These are phyloP conservation scores for Agaricus sinodeliciosus DNA, from an alignment of 768 basidiomycete genomes.

Conservation along the genomic window DNA sequence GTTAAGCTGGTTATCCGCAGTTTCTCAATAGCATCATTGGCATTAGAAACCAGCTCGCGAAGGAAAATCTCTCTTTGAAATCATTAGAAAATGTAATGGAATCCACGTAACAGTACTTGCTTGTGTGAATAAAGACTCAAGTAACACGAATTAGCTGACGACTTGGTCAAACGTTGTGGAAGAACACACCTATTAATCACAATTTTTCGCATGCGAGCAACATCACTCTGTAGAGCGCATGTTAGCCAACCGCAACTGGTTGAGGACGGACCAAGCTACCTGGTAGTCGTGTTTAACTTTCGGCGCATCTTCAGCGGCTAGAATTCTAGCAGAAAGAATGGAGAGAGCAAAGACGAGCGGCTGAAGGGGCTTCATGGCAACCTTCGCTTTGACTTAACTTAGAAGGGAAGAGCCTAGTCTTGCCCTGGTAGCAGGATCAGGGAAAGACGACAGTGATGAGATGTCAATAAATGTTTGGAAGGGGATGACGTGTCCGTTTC, in stretches of 20 bases:
- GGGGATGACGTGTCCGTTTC: conserved; percentile 47
- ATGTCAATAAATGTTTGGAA: too few species aligned
- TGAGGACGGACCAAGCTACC: conserved; percentile 28
- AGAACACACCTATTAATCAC: conserved; percentile 75
- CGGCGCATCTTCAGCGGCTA: conserved; percentile 42
- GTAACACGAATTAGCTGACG: conserved; percentile 1
- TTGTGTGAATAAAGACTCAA: conserved; percentile 76
- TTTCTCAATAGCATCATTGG: conserved; percentile 96
- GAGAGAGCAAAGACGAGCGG: conserved; percentile 43
- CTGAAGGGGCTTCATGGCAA: conserved; percentile 52
- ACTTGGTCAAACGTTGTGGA: conserved; percentile 1
- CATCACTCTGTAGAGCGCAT: conserved; percentile 66
- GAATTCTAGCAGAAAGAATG: conserved; percentile 34
- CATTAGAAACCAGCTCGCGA: conserved; percentile 88
- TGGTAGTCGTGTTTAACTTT: conserved; percentile 69
- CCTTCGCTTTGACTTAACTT: conserved; percentile 1
- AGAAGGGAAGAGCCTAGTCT: not conserved
- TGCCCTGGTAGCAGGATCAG: not conserved
- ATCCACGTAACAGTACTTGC: conserved; percentile 27
- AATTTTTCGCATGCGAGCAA: conserved; percentile 86
- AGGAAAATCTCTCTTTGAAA: conserved; percentile 68
- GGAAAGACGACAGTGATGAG: not conserved
- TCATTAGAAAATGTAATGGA: not conserved
- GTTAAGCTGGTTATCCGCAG: conserved; percentile 79
- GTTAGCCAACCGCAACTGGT: not conserved